phyloP scores from a whole-genome alignment of 306 rosid species.

The Styphnolobium japonicum region DNA sequence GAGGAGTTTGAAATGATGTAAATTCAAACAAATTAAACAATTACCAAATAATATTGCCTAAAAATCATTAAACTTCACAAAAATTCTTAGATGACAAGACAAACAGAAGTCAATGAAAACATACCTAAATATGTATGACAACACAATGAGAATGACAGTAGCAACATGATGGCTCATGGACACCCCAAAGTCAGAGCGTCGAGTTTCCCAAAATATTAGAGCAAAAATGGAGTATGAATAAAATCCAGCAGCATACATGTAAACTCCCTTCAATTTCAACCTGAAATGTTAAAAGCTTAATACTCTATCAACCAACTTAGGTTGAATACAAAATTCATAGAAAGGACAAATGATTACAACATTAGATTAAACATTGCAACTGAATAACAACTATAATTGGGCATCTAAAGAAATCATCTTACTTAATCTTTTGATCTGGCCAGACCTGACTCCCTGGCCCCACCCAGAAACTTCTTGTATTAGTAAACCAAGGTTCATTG shows the following conservation, averaged over 20 bases:
- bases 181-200: slow-evolving; percentile 97
- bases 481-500: slow-evolving; percentile 88
- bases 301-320: slow-evolving; percentile 3
- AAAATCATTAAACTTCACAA: slow-evolving; percentile 4
- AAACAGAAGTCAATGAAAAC: slow-evolving; percentile 27
- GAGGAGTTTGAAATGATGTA: slow-evolving; percentile 12
- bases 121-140: slow-evolving; percentile 94
- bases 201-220: slow-evolving; percentile 94
- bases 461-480: slow-evolving; percentile 83
- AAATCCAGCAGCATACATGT: slow-evolving; percentile 92
- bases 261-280: slow-evolving; percentile 86
- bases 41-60: slow-evolving; percentile 8
- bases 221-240: slow-evolving; percentile 96
- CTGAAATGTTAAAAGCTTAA: slow-evolving; percentile 46
- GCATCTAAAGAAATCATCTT: slow-evolving; percentile 28
- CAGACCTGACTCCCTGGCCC: slow-evolving; percentile 98
- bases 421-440: slow-evolving; percentile 98
- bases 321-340: slow-evolving; percentile 7
- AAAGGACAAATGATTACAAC: background rate
- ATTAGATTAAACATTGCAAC: background rate
- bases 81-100: slow-evolving; percentile 21
- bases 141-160: slow-evolving; percentile 74
- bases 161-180: slow-evolving; percentile 99
- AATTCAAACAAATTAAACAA: slow-evolving; percentile 11
- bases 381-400: slow-evolving; percentile 10